Conservation (phyloP, 495 filamentous ascomycete genomes). For the Oidiodendron maius region DNA sequence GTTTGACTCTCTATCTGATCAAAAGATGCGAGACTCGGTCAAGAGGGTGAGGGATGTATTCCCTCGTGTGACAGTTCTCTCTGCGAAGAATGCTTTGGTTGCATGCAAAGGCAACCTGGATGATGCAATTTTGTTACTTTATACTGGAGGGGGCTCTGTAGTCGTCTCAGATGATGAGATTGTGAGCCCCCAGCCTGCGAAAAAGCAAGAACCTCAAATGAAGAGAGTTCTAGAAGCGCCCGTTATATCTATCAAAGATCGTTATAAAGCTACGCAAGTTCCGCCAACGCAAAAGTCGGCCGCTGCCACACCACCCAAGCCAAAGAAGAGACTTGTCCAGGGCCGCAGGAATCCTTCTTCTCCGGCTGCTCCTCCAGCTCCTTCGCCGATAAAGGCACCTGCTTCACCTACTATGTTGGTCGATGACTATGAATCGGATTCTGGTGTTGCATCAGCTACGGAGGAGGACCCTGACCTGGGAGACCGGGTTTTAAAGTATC, state of each 20-base stretch:
- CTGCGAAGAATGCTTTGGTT: slow-evolving; percentile 47
- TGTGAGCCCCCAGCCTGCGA: slow-evolving; percentile 3
- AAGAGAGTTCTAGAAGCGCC: slow-evolving; percentile 37
- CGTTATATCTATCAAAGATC: slow-evolving; percentile 51
- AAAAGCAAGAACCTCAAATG: slow-evolving; percentile 46
- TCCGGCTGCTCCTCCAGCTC: slow-evolving; percentile 30
- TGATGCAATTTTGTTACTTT: slow-evolving; percentile 49
- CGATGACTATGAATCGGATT: slow-evolving; percentile 37
- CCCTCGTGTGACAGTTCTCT: slow-evolving; percentile 41
- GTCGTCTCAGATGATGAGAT: slow-evolving; percentile 24
- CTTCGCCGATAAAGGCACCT: slow-evolving; percentile 24
- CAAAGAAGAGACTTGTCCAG: slow-evolving; percentile 48
- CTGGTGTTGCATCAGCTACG: slow-evolving; percentile 29
- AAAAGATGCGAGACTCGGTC: slow-evolving; percentile 46
- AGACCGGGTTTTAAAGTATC: slow-evolving; percentile 62
- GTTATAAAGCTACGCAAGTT: slow-evolving; percentile 45
- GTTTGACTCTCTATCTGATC: slow-evolving; percentile 52
- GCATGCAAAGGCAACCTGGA: slow-evolving; percentile 49
- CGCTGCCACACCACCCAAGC: slow-evolving; percentile 26
- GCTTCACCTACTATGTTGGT: slow-evolving; percentile 22
- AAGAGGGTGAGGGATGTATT: slow-evolving; percentile 47
- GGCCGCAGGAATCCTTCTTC: slow-evolving; percentile 47
- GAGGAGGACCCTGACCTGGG: slow-evolving; percentile 42
- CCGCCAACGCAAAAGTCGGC: slow-evolving; percentile 8
- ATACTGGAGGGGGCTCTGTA: slow-evolving; percentile 31